These are phyloP conservation scores for Xerocomus amazonicus DNA, from an alignment of 1,284 basidiomycete species.

Conservation along the genomic window DNA sequence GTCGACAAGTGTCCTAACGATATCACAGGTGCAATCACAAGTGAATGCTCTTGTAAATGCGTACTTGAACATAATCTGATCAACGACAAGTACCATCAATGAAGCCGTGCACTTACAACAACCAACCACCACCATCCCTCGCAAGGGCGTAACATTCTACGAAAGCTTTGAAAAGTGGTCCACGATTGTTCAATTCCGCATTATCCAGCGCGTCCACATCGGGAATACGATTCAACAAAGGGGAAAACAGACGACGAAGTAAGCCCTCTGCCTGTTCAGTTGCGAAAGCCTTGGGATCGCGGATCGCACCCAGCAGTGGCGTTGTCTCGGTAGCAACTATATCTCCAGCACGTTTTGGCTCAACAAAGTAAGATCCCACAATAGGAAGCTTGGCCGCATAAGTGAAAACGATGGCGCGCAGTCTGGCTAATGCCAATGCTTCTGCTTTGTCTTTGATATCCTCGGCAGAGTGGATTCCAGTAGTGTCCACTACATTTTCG, in stretches of 20 bases:
- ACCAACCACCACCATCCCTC: slow-evolving; percentile 25
- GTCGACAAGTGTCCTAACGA: slow-evolving; percentile 30
- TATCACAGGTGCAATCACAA: slow-evolving; percentile 25
- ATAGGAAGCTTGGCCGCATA: slow-evolving; percentile 20
- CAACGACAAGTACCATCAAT: not conserved
- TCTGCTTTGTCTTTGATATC: slow-evolving; percentile 8
- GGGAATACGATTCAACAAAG: slow-evolving; percentile 16
- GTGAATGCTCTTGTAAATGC: slow-evolving; percentile 27
- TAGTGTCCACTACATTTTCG: not conserved
- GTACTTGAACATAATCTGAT: slow-evolving; percentile 16
- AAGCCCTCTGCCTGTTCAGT: slow-evolving; percentile 17
- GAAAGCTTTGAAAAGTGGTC: slow-evolving; percentile 5
- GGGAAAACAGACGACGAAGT: slow-evolving; percentile 19
- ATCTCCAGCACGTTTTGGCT: slow-evolving; percentile 3
- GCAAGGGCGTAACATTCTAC: slow-evolving; percentile 22
- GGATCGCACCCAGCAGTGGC: slow-evolving; percentile 24
- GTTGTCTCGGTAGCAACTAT: slow-evolving; percentile 22
- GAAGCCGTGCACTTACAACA: slow-evolving; percentile 19
- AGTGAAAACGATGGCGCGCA: slow-evolving; percentile 9
- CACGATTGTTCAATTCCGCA: slow-evolving; percentile 4
- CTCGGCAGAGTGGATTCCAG: not conserved
- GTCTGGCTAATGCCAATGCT: slow-evolving; percentile 5
- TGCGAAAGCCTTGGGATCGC: slow-evolving; percentile 24
- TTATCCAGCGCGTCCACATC: slow-evolving; percentile 21
- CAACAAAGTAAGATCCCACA: slow-evolving; percentile 21